Evolutionary conservation across 306 rosid genomes (phyloP), one percentile per base, ranked within the genome.

Genomic region (Vicia sativa): DNA sequence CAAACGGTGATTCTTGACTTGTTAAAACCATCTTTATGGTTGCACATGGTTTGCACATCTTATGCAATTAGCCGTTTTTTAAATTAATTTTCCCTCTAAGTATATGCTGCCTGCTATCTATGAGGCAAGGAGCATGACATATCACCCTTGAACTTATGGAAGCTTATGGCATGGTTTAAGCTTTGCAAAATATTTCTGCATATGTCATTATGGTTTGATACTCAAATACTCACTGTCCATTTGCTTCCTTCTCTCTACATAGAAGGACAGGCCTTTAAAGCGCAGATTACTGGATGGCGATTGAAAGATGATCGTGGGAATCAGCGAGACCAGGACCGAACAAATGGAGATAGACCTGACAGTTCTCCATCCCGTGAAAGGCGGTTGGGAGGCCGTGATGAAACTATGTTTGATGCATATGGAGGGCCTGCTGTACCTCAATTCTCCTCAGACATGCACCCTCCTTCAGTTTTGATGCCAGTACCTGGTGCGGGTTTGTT

Each of bases 401-500:
- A 95, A 19, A 46, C 95, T 7, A 88, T 95, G 90, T 90, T 79
- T 81, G 99, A 95, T 67, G 50, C 82, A 68, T 88, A 77, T 79
- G 90, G 85, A 0, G 96, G 95, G 63, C 86, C 78, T 64, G 91
- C 70, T 67, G 84, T 83, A 76, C 80, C 84, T 50, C 82, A 95
- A 68, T 93, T 86, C 74, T 74, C 87, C 59, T 65, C 99, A 18
- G 99, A 93, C 75, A 88, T 93, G 66, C 77, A 84, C 39, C 91
- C 88, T 39, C 97, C 97, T 0, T 95, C 96, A 9, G 86, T 95
- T 14, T 85, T 95, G 75, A 95, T 95, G 99, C 99, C 99, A 60
- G 95, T 95, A 58, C 99, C 99, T 78, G 99, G 99, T 69, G 99
- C 71, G 99, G 99, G 99, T 95, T 80, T 37, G 95, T 82, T 64